These are phyloP conservation scores for Didymella arachidicola DNA, from an alignment of 2,329 filamentous ascomycete species.

Conservation along the genomic window DNA sequence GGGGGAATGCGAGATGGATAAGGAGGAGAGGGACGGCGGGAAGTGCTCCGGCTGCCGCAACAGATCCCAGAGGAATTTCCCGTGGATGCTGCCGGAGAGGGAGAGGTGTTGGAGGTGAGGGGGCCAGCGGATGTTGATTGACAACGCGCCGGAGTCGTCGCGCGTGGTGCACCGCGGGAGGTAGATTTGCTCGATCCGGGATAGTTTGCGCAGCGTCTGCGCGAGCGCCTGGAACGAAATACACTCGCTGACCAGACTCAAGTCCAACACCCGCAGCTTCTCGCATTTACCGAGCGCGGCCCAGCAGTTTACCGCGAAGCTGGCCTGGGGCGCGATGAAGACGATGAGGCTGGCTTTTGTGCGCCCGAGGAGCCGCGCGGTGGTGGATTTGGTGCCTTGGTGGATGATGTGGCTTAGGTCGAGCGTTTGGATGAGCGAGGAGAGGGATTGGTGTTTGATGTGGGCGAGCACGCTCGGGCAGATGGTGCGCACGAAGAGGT, in stretches of 20 bases:
- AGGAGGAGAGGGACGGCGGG: conserved; percentile 37
- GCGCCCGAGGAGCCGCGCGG: conserved; percentile 63
- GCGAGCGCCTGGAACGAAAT: conserved; percentile 60
- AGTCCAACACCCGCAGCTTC: conserved; percentile 59
- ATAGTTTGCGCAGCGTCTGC: conserved; percentile 58
- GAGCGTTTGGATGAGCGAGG: conserved; percentile 60
- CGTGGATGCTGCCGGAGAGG: conserved; percentile 56
- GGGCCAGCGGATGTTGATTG: conserved; percentile 53
- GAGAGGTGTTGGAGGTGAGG: conserved; percentile 52
- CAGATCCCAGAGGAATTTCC: conserved; percentile 53
- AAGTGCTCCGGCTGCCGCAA: conserved; percentile 40
- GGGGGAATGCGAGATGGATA: conserved; percentile 55
- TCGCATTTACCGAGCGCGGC: conserved; percentile 64
- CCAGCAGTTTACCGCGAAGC: conserved; percentile 66
- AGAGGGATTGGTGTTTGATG: conserved; percentile 58
- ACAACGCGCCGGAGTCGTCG: conserved; percentile 33
- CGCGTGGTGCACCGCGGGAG: conserved; percentile 53
- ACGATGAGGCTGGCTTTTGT: conserved; percentile 60
- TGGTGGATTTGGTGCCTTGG: conserved; percentile 65
- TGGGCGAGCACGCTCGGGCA: conserved; percentile 61
- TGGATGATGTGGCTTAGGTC: conserved; percentile 65
- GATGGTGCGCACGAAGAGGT: conserved; percentile 62
- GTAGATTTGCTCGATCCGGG: conserved; percentile 55
- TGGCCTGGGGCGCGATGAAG: conserved; percentile 66
- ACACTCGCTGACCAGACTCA: conserved; percentile 61